phyloP scores from a whole-genome alignment of 352 stramenopile genomes.

The Phytopythium ostracodes region DNA sequence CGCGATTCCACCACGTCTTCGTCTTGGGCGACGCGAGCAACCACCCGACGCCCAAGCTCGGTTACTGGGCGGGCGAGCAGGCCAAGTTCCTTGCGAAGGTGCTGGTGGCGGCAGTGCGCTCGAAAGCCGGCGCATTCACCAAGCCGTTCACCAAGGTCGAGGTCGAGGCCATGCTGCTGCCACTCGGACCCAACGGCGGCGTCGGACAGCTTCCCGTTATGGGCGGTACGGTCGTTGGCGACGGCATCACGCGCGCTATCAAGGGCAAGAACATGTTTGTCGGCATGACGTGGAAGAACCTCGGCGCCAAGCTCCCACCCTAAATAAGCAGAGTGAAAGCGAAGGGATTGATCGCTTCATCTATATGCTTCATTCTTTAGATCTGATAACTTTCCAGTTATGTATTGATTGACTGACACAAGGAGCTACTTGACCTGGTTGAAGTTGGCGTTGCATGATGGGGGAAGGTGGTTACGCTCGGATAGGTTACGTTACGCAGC shows the following conservation, averaged over 20 bases:
- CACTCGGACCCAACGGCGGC: slow-evolving; percentile 27
- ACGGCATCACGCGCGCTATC: slow-evolving; percentile 22
- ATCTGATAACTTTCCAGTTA: too few relatives aligned
- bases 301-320: slow-evolving; percentile 8
- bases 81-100: slow-evolving; percentile 20
- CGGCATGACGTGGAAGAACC: slow-evolving; percentile 12
- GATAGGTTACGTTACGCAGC: neutral
- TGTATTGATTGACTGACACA: too few relatives aligned
- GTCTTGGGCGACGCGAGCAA: slow-evolving; percentile 35
- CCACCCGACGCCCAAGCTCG: slow-evolving; percentile 30
- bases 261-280: slow-evolving; percentile 35
- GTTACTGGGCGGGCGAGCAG: slow-evolving; percentile 27
- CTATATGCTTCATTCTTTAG: too few relatives aligned
- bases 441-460: neutral
- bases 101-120: slow-evolving; percentile 16
- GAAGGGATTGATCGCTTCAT: neutral
- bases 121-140: slow-evolving; percentile 14
- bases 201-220: slow-evolving; percentile 28
- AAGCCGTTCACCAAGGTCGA: slow-evolving; percentile 19
- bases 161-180: slow-evolving; percentile 25
- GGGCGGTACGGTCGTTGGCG: slow-evolving; percentile 24
- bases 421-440: slow-evolving; percentile 3
- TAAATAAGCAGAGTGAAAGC: neutral
- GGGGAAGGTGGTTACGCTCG: neutral
- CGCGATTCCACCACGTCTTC: slow-evolving; percentile 25